Evolutionary conservation across 129 eudicot species (phyloP).

Genomic region (Oenanthe sinensis): DNA sequence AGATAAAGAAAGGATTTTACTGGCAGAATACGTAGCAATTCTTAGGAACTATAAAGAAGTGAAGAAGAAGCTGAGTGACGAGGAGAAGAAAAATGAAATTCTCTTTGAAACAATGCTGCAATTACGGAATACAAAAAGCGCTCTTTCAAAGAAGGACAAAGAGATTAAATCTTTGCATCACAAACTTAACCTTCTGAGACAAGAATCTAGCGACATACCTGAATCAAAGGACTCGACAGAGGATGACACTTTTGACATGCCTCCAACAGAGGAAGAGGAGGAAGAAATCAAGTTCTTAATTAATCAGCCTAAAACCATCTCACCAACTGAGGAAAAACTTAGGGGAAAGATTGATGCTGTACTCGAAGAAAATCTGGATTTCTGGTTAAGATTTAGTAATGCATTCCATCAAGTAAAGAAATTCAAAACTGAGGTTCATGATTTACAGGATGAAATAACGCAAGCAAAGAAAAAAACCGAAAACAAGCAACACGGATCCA

Average conservation of each 20-base stretch:
- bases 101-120: constrained; percentile 33
- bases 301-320: constrained; percentile 25
- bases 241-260: neutral
- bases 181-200: constrained; percentile 30
- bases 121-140: constrained; percentile 33
- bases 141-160: constrained; percentile 41
- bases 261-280: constrained; percentile 22
- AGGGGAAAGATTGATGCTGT: constrained; percentile 50
- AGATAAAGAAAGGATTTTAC: constrained; percentile 54
- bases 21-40: constrained; percentile 51
- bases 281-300: constrained; percentile 27
- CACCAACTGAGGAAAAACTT: constrained; percentile 59
- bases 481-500: constrained; percentile 24
- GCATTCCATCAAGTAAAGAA: constrained; percentile 54
- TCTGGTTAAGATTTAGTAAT: constrained; percentile 70
- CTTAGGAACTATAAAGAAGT: constrained; percentile 65
- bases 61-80: constrained; percentile 50
- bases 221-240: neutral
- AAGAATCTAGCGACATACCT: constrained; percentile 19
- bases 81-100: constrained; percentile 45
- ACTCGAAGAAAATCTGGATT: constrained; percentile 62
- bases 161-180: constrained; percentile 46
- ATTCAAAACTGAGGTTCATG: constrained; percentile 47
- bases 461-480: constrained; percentile 25
- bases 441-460: constrained; percentile 34